These are phyloP conservation scores for Bruguiera parviflora DNA, from an alignment of 345 rosid genomes.

Conservation along the genomic window DNA sequence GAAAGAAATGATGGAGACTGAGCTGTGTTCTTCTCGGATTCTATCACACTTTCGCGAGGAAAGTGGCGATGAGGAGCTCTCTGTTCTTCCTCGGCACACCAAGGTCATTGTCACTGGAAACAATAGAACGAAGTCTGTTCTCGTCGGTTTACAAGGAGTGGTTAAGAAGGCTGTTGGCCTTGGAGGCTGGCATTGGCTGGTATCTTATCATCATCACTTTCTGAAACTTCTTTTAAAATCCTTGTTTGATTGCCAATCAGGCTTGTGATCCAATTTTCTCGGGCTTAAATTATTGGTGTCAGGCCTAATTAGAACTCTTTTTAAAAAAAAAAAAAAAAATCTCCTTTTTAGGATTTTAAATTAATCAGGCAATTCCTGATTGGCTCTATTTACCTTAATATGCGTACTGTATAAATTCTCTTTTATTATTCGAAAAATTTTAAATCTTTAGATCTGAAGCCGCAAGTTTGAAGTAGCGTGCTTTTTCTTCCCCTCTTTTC, in stretches of 20 bases:
- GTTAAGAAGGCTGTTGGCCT: slow-evolving; percentile 78
- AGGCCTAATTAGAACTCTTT: too few relatives aligned
- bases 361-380: too few relatives aligned
- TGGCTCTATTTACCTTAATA: too few relatives aligned
- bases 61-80: slow-evolving; percentile 64
- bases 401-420: too few relatives aligned
- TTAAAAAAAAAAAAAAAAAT: too few relatives aligned
- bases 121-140: slow-evolving; percentile 63
- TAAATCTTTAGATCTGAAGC: not conserved
- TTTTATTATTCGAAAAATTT: not conserved
- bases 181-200: slow-evolving; percentile 90
- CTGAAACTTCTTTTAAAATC: too few relatives aligned
- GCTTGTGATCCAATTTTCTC: too few relatives aligned
- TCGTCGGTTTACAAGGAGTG: slow-evolving; percentile 69
- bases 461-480: too few relatives aligned
- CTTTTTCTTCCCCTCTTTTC: not conserved
- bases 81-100: slow-evolving; percentile 70
- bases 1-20: slow-evolving; percentile 42
- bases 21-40: slow-evolving; percentile 41
- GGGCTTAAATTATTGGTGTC: too few relatives aligned
- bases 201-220: slow-evolving; percentile 17
- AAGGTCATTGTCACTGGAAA: slow-evolving; percentile 69
- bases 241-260: too few relatives aligned
- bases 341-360: too few relatives aligned
- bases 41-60: slow-evolving; percentile 54